These are phyloP conservation scores for Nitzschia inconspicua DNA, from an alignment of 108 stramenopile genomes.

Conservation along the genomic window DNA sequence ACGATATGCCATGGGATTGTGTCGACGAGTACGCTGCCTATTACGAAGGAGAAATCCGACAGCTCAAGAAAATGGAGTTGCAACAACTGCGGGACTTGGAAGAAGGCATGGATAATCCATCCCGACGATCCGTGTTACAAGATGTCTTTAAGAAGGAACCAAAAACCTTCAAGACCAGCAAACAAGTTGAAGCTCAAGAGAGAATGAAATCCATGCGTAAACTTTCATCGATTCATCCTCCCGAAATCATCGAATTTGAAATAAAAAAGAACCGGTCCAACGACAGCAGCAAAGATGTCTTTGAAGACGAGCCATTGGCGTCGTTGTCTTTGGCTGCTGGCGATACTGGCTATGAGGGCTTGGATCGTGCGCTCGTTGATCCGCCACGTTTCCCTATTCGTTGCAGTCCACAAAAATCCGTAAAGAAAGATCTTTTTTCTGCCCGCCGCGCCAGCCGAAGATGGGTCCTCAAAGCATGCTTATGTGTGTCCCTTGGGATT, in stretches of 20 bases:
- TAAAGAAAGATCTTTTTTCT: too few species aligned
- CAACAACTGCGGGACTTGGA: not conserved
- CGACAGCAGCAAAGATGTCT: not conserved
- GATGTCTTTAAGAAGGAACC: too few species aligned
- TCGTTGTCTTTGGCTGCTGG: not conserved
- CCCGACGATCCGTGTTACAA: too few species aligned
- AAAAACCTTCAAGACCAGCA: too few species aligned
- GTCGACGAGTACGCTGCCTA: not conserved
- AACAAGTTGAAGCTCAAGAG: too few species aligned
- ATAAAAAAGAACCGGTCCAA: too few species aligned
- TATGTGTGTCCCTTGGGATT: not conserved
- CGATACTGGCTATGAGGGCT: not conserved
- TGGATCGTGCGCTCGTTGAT: too few species aligned
- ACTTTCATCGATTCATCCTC: not conserved
- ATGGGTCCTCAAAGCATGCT: too few species aligned
- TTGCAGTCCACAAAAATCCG: too few species aligned
- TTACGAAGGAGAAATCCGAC: not conserved
- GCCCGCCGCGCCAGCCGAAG: too few species aligned
- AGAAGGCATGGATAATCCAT: not conserved
- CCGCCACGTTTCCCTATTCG: not conserved
- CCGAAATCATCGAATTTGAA: not conserved
- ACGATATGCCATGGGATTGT: constrained; percentile 6
- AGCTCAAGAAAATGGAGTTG: not conserved
- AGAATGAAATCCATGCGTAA: not conserved
- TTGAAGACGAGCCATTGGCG: constrained; percentile 3